A percentile compares a stretch with the other conserved stretches of the same genome.
These are phyloP conservation scores for Antarctomyces pellizariae DNA, from an alignment of 495 filamentous ascomycete genomes.

Conservation along the genomic window DNA sequence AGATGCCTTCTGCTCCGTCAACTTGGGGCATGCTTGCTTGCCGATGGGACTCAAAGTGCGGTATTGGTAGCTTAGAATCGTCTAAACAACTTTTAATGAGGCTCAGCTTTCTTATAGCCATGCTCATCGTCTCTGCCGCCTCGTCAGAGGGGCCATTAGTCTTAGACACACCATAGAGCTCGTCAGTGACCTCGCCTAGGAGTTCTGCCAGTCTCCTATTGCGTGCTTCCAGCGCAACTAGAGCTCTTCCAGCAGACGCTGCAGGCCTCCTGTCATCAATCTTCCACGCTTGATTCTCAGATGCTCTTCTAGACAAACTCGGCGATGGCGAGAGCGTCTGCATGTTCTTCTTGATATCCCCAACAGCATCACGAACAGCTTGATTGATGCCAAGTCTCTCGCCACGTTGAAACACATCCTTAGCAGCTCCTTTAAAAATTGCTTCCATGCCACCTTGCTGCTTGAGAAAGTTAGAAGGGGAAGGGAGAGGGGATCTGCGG, in stretches of 20 bases:
- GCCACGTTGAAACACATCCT: slow-evolving; percentile 55
- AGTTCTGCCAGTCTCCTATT: slow-evolving; percentile 51
- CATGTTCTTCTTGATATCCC: slow-evolving; percentile 54
- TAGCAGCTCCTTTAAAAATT: slow-evolving; percentile 67
- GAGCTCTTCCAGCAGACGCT: slow-evolving; percentile 12
- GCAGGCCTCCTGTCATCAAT: slow-evolving; percentile 12
- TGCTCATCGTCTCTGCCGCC: slow-evolving; percentile 26
- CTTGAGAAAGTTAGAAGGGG: slow-evolving; percentile 35
- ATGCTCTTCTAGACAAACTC: slow-evolving; percentile 5
- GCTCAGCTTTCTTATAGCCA: slow-evolving; percentile 49
- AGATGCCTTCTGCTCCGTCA: slow-evolving; percentile 6
- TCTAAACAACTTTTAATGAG: slow-evolving; percentile 58
- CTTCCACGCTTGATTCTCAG: slow-evolving; percentile 11
- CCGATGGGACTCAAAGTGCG: slow-evolving; percentile 3
- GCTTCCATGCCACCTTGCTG: slow-evolving; percentile 44
- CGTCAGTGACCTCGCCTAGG: slow-evolving; percentile 44
- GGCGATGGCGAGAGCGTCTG: slow-evolving; percentile 16
- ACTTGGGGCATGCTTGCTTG: slow-evolving; percentile 3
- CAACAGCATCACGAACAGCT: slow-evolving; percentile 72
- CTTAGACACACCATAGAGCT: slow-evolving; percentile 30
- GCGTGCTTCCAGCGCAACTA: slow-evolving; percentile 35
- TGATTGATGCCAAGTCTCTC: slow-evolving; percentile 79
- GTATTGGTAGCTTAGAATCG: slow-evolving; percentile 19
- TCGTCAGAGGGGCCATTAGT: slow-evolving; percentile 8
- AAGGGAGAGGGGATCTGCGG: slow-evolving; percentile 24